phyloP scores from a whole-genome alignment of 768 basidiomycete genomes.

The Phallus indusiatus region DNA sequence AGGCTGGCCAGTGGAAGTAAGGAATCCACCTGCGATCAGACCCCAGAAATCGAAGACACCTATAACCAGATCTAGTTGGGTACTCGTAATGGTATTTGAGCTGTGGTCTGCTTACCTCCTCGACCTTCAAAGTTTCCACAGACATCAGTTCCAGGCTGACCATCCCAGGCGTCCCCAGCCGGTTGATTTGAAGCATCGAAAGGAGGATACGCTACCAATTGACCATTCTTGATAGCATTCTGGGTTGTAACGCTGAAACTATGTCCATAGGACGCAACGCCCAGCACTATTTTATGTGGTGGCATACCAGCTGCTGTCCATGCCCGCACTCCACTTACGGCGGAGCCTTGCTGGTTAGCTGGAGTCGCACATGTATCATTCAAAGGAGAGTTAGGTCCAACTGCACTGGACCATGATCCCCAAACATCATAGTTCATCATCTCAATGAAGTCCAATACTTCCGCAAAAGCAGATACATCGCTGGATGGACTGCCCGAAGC shows the following conservation, averaged over 20 bases:
- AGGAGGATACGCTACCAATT: constrained; percentile 7
- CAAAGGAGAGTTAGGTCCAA: constrained; percentile 18
- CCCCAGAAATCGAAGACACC: constrained; percentile 9
- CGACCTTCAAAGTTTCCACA: background rate
- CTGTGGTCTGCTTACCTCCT: background rate
- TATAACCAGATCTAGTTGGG: background rate
- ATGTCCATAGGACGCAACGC: constrained; percentile 11
- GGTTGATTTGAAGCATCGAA: constrained; percentile 11
- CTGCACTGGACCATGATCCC: constrained; percentile 3
- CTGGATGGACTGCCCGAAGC: constrained; percentile 42
- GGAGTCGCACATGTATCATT: constrained; percentile 13
- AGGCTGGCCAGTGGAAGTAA: background rate
- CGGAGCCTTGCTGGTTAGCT: constrained; percentile 11
- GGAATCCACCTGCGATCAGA: constrained; percentile 7
- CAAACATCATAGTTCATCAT: constrained; percentile 11
- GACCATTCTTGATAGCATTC: background rate
- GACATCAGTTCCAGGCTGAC: constrained; percentile 5
- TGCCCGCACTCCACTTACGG: constrained; percentile 10
- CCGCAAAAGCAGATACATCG: constrained; percentile 58
- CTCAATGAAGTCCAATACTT: constrained; percentile 45
- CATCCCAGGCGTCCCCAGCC: constrained; percentile 8
- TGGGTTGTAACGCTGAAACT: constrained; percentile 4
- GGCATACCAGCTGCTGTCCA: constrained; percentile 13
- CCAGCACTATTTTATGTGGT: constrained; percentile 13
- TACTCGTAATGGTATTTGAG: background rate